Conservation (phyloP, 2,329 filamentous ascomycete genomes). For the Coleophoma eucalyptorum region DNA sequence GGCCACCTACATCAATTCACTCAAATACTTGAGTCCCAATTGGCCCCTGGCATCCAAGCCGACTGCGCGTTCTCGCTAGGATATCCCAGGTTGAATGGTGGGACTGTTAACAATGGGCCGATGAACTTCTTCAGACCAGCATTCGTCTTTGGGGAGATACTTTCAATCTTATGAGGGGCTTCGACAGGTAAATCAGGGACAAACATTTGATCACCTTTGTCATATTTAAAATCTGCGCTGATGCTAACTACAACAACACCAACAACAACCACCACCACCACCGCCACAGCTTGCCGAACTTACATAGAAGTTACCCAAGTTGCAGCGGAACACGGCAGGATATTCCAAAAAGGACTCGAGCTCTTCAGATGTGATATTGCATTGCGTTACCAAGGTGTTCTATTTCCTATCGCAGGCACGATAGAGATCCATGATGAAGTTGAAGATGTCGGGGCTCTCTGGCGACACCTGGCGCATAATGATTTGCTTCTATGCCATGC, state of each 20-base stretch:
- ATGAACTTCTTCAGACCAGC: slow-evolving; percentile 17
- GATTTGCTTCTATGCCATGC: slow-evolving; percentile 49
- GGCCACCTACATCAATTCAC: too few species aligned
- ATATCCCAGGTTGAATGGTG: slow-evolving; percentile 52
- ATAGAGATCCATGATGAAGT: slow-evolving; percentile 54
- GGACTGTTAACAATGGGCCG: slow-evolving; percentile 41
- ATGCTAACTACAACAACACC: not conserved
- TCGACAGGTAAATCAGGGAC: not conserved
- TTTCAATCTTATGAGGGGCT: not conserved
- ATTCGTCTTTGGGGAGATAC: not conserved
- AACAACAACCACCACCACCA: too few species aligned
- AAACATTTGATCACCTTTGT: not conserved
- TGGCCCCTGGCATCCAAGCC: too few species aligned
- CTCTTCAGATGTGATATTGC: too few species aligned
- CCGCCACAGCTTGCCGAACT: slow-evolving; percentile 23
- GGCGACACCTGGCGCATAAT: slow-evolving; percentile 56
- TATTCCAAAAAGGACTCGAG: not conserved
- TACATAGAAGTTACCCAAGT: slow-evolving; percentile 38
- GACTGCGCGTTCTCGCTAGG: slow-evolving; percentile 47
- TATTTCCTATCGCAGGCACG: slow-evolving; percentile 46
- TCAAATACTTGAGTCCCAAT: too few species aligned
- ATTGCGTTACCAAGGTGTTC: slow-evolving; percentile 31
- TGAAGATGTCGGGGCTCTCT: slow-evolving; percentile 52
- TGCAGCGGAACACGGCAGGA: not conserved
- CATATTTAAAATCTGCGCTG: slow-evolving; percentile 4